Percentiles rank a stretch among this genome's conserved stretches.
Evolutionary conservation across 805 yeast genomes (phyloP).

Genomic region (Candida sakaeoensis): DNA sequence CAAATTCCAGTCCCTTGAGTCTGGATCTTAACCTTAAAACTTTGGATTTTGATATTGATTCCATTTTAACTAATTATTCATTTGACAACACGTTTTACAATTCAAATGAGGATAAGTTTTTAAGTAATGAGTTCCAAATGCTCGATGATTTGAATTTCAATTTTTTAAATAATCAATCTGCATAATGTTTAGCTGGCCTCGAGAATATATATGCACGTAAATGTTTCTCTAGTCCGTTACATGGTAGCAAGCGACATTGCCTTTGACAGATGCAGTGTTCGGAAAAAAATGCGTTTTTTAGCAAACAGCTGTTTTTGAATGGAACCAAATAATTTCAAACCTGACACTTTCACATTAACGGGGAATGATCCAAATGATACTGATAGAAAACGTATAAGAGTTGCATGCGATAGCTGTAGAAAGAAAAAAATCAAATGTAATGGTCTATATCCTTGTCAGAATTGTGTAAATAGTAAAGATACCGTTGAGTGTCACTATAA

Average conservation of each 20-base stretch:
- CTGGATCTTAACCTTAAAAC: not conserved
- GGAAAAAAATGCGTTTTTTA: not conserved
- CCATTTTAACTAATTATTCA: not conserved
- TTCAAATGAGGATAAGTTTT: not conserved
- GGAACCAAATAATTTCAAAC: not conserved
- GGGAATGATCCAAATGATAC: conserved; percentile 8
- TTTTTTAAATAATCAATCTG: not conserved
- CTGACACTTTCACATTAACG: not conserved
- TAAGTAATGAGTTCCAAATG: not conserved
- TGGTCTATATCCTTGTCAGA: conserved; percentile 27
- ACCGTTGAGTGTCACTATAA: conserved; percentile 21
- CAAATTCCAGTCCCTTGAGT: conserved; percentile 2
- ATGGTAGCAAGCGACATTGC: not conserved
- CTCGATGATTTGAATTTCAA: not conserved
- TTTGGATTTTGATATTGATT: conserved; percentile 1
- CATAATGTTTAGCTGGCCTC: not conserved
- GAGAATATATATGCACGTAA: too few species aligned
- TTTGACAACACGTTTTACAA: conserved; percentile 3
- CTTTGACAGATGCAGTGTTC: not conserved
- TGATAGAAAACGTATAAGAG: conserved; percentile 18
- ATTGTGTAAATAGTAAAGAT: conserved; percentile 21
- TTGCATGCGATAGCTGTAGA: conserved; percentile 33
- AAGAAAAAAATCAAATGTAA: conserved; percentile 32
- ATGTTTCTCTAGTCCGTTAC: too few species aligned
- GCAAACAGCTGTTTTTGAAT: too few species aligned